Evolutionary conservation across 768 basidiomycete species (phyloP), one percentile per base, ranked within the genome.

Genomic region (Rickenella mellea): DNA sequence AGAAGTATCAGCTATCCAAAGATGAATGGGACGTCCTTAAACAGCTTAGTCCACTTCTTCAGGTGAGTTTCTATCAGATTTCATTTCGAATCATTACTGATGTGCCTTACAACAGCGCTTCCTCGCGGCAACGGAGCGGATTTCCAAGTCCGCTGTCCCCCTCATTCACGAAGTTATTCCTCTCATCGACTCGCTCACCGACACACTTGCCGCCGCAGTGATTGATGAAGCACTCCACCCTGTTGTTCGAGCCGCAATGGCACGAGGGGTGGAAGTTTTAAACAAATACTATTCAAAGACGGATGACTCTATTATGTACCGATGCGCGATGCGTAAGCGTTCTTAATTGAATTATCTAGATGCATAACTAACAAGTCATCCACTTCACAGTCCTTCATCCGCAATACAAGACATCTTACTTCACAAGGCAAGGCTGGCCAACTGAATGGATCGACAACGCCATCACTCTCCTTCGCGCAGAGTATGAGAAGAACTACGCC

Each of bases 111-210:
- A n/a, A n/a, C 39, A 50, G 48, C 25, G 35, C 2, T 50, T 52
- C 33, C 27, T 48, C 12, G 14, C 21, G 19, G 43, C 40, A 6
- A 52, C 46, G 14, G 12, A 52, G 11, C 12, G 39, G 8, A 39
- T 52, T 26, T 52, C 50, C 19, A n/a, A 30, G 19, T 36, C 28
- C 19, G 17, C 39, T 39, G 29, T 43, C 1, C 27, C 53, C 1
- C 49, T 57, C 12, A 27, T 57, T 4, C 52, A 55, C 22, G 39
- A 53, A 15, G 48, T 57, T 12, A 53, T 57, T 20, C 51, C 49
- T 4, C 21, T 49, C 42, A 47, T 55, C 24, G 49, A 57, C 28
- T 26, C 46, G 12, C 21, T 55, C 9, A 55, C 50, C 4, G 30
- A 21, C 2, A 14, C 27, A 4, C 27, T 57, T 19, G 49, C 52